These are phyloP conservation scores for Cladosporium austrohemisphaericum DNA, from an alignment of 2,329 filamentous ascomycete genomes.

Conservation along the genomic window DNA sequence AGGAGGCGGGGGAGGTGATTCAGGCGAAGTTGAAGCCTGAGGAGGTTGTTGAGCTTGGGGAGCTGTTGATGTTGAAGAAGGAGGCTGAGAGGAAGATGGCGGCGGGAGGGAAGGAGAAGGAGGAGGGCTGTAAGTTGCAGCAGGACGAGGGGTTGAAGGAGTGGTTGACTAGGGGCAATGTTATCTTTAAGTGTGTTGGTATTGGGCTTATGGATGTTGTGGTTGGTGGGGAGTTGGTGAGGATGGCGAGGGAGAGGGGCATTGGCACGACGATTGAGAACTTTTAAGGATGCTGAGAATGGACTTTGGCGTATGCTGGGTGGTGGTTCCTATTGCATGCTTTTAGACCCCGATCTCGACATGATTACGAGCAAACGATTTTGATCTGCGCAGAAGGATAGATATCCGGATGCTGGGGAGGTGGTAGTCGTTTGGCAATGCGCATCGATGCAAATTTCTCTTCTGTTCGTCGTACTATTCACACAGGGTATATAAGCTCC, in stretches of 20 bases:
- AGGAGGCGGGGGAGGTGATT: constrained; percentile 83
- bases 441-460: background rate
- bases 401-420: no score
- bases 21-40: constrained; percentile 68
- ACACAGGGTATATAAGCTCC: constrained; percentile 8
- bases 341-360: no score
- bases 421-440: no score
- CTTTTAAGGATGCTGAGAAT: no score
- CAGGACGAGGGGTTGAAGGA: constrained; percentile 46
- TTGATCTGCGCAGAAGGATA: no score
- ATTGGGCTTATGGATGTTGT: constrained; percentile 66
- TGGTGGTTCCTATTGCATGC: no score
- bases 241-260: constrained; percentile 52
- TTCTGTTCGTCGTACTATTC: background rate
- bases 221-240: constrained; percentile 56
- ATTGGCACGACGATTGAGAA: constrained; percentile 54
- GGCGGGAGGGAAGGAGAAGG: constrained; percentile 24
- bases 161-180: constrained; percentile 59
- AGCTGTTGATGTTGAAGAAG: constrained; percentile 64
- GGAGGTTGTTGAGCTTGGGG: constrained; percentile 82
- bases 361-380: no score
- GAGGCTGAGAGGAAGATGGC: constrained; percentile 43
- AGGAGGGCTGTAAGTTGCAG: constrained; percentile 30
- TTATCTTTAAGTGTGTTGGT: constrained; percentile 68
- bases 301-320: no score